These are phyloP conservation scores for Cytospora leucostoma DNA, from an alignment of 2,329 filamentous ascomycete species.

Conservation along the genomic window DNA sequence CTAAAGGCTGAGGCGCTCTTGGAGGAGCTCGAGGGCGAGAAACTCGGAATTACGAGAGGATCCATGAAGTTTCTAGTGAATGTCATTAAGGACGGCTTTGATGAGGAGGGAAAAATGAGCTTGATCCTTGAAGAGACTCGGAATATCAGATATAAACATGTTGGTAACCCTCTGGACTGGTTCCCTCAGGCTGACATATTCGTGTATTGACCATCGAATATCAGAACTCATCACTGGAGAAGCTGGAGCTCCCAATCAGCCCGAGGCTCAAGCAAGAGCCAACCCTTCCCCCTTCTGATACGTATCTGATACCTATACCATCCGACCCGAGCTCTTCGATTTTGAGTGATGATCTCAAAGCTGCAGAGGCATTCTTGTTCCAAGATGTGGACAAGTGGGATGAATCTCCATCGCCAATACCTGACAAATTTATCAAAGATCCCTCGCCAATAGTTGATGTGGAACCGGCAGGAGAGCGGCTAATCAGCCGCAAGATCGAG, in stretches of 20 bases:
- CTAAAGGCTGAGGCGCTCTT: constrained; percentile 20
- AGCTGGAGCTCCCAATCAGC: constrained; percentile 33
- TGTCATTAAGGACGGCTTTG: constrained; percentile 29
- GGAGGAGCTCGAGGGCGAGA: constrained; percentile 29
- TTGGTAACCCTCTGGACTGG: rapidly evolving
- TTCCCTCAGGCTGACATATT: too few species aligned
- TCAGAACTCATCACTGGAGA: constrained; percentile 26
- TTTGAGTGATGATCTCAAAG: constrained; percentile 31
- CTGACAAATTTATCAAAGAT: constrained; percentile 9
- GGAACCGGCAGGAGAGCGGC: constrained; percentile 22
- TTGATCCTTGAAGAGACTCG: constrained; percentile 18
- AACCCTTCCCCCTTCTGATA: constrained; percentile 29
- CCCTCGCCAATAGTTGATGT: constrained; percentile 6
- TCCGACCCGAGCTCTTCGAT: constrained; percentile 29
- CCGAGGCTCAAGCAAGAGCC: constrained; percentile 25
- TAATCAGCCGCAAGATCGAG: constrained; percentile 31
- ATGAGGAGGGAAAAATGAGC: constrained; percentile 25
- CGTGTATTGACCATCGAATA: not conserved
- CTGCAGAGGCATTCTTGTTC: constrained; percentile 32
- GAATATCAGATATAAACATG: constrained; percentile 28
- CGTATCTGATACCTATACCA: constrained; percentile 30
- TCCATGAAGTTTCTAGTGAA: constrained; percentile 29
- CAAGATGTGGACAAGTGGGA: constrained; percentile 29
- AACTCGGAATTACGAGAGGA: constrained; percentile 30
- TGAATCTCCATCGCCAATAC: constrained; percentile 27